A percentile compares a stretch with the other conserved stretches of the same genome.
phyloP scores from a whole-genome alignment of 1,284 basidiomycete genomes.

The Hypsizygus ulmarius region DNA sequence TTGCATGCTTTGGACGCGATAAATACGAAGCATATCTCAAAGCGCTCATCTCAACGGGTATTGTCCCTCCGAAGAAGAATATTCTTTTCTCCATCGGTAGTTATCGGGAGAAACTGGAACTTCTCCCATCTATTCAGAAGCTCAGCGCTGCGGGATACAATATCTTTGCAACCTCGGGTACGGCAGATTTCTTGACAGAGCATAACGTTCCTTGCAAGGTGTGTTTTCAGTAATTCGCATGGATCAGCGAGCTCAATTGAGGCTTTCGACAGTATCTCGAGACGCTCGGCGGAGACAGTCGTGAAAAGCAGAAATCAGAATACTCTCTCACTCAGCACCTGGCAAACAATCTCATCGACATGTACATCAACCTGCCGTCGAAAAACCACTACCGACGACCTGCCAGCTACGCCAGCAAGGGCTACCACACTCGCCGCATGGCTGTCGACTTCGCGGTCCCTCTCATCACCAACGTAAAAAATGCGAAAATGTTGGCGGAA shows the following conservation, averaged over 20 bases:
- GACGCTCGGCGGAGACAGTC: conserved; percentile 74
- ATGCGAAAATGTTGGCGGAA: conserved; percentile 95
- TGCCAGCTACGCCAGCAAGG: conserved; percentile 95
- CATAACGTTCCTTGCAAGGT: conserved; percentile 86
- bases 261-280: conserved; percentile 75
- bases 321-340: conserved; percentile 94
- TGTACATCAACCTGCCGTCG: conserved; percentile 99
- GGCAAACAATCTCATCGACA: conserved; percentile 94
- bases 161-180: conserved; percentile 96
- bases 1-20: conserved; percentile 96
- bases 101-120: conserved; percentile 97
- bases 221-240: conserved; percentile 16
- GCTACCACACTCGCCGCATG: conserved; percentile 96
- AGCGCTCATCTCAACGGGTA: conserved; percentile 94
- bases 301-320: conserved; percentile 86
- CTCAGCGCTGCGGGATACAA: conserved; percentile 93
- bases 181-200: conserved; percentile 92
- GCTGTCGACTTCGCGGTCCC: conserved; percentile 99
- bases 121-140: conserved; percentile 95
- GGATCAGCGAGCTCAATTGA: conserved; percentile 9
- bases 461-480: conserved; percentile 98
- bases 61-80: conserved; percentile 93
- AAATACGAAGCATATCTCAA: conserved; percentile 99
- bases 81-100: conserved; percentile 93
- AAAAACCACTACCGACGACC: conserved; percentile 98